Evolutionary conservation across 176 grass and related monocot species (phyloP), one percentile per base, ranked within the genome.

Genomic region (Rhynchospora tenuis): DNA sequence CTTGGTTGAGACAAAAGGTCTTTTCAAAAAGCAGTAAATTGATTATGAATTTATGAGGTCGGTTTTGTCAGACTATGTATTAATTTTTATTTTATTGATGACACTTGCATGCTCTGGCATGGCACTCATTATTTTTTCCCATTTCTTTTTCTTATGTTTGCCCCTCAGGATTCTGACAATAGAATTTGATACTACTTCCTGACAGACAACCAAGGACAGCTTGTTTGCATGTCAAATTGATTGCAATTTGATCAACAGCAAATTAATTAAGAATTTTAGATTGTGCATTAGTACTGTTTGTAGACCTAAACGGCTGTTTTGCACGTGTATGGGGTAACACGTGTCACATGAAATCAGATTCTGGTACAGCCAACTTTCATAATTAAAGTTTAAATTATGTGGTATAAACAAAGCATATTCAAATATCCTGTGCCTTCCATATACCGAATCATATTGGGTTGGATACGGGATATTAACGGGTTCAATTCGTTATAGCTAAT

Each of bases 301-400:
- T 79, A 15, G 6, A 85, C 38, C 43, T 61, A 54, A 59, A 22
- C 15, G n/a, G 47, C 19, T 78, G 71, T 47, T 85, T 51, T 73
- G 48, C 78, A 86, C 85, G 77, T 86, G 77, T 63, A 52, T 75
- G 54, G 47, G 63, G 28, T 51, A 24, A 61, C 66, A 82, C 65
- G 78, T 82, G 85, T 86, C 85, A 48, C 76, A 72, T 10, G 46
- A 72, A 58, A 72, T 73, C 26, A 51, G 79, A 71, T 80, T 81
- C 45, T 82, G 74, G 23, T 71, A 44, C 75, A 54, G 2, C 43
- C 43, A 24, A 59, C 26, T 55, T 57, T 33, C 14, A 57, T 61
- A 20, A 45, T 50, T 28, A 78, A 42, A 45, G 56, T 28, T 8
- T 44, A 8, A 51, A 50, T 59, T 79, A 56, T 33, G 7, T 64